Evolutionary conservation across 108 stramenopile genomes (phyloP).

Genomic region (Pseudonitzschia delicatissima): DNA sequence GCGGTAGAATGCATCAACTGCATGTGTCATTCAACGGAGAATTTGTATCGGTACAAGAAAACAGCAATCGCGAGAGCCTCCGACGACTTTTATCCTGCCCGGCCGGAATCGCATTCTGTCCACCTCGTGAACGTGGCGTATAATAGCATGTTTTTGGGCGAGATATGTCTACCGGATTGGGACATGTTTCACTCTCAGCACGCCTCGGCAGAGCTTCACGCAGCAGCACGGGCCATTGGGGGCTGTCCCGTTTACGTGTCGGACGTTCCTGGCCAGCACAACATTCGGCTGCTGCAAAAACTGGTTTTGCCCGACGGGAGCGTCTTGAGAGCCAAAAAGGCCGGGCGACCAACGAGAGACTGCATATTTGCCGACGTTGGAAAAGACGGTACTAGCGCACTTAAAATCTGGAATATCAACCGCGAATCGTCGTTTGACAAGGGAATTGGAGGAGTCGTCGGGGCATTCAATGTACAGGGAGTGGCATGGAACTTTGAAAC

Average conservation of each 20-base stretch:
- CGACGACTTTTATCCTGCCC: constrained; percentile 63
- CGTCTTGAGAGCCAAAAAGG: constrained; percentile 26
- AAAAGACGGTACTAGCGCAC: constrained; percentile 30
- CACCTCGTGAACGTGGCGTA: constrained; percentile 61
- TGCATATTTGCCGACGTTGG: constrained; percentile 44
- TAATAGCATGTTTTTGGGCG: constrained; percentile 56
- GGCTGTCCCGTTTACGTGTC: constrained; percentile 70
- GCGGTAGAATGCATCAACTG: constrained; percentile 54
- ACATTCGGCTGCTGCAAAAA: constrained; percentile 22
- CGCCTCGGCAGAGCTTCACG: constrained; percentile 51
- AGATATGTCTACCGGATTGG: constrained; percentile 68
- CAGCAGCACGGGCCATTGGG: constrained; percentile 54
- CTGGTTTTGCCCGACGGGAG: constrained; percentile 46
- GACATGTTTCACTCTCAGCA: constrained; percentile 71
- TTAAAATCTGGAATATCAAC: constrained; percentile 39
- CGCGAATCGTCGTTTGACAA: background rate
- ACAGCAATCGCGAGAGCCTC: constrained; percentile 44
- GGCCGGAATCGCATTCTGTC: constrained; percentile 46
- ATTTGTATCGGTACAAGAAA: constrained; percentile 40
- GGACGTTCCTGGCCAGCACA: constrained; percentile 53
- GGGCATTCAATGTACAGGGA: constrained; percentile 46
- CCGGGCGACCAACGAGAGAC: constrained; percentile 42
- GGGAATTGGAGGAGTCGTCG: constrained; percentile 31
- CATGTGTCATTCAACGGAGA: constrained; percentile 69
- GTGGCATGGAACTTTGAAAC: constrained; percentile 44